A percentile compares a stretch with the other conserved stretches of the same genome.
These are phyloP conservation scores for Hevea brasiliensis DNA, from an alignment of 345 rosid species.

Conservation along the genomic window DNA sequence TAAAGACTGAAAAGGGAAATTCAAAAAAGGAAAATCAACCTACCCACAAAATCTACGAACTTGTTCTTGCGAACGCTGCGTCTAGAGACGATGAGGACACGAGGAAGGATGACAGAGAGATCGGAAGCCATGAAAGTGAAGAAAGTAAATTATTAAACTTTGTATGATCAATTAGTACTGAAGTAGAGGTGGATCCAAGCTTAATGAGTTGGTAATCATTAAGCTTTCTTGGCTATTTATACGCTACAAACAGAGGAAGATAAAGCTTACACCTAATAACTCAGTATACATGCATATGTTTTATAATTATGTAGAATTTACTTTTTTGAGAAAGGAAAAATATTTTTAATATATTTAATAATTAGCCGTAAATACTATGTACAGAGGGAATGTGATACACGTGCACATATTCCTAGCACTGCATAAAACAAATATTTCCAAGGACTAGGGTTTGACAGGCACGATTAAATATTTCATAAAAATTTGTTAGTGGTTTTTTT, in stretches of 20 bases:
- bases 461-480: no score
- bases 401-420: conserved; percentile 15
- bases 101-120: conserved; percentile 26
- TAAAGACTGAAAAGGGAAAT: no score
- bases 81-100: conserved; percentile 32
- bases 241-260: background rate
- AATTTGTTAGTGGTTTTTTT: no score
- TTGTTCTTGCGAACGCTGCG: conserved; percentile 32
- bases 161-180: no score
- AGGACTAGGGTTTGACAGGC: background rate
- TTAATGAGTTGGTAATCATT: background rate
- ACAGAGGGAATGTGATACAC: conserved; percentile 2
- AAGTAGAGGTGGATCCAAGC: no score
- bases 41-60: conserved; percentile 32
- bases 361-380: background rate
- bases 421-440: conserved; percentile 11
- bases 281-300: no score
- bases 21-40: background rate
- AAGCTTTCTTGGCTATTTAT: conserved; percentile 15
- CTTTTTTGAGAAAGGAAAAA: no score
- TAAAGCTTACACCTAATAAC: background rate
- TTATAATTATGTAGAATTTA: no score
- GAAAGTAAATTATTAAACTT: background rate
- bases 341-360: no score
- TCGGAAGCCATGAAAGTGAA: conserved; percentile 19